These are phyloP conservation scores for Fusarium tanahbumbuense DNA, from an alignment of 2,329 filamentous ascomycete genomes.

Conservation along the genomic window DNA sequence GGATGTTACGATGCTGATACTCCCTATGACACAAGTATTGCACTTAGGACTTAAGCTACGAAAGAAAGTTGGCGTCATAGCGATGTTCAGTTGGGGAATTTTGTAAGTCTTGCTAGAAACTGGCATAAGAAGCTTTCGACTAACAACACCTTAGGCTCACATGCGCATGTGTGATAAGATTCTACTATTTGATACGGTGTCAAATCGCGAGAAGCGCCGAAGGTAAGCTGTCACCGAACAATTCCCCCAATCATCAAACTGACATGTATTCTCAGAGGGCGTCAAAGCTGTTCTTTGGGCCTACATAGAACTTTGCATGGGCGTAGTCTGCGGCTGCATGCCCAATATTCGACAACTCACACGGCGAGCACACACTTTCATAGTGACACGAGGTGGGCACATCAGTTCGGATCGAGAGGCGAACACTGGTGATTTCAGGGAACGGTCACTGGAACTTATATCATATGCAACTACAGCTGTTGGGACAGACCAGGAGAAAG, in stretches of 20 bases:
- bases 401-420: neutral
- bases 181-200: neutral
- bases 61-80: neutral
- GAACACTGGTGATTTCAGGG: neutral
- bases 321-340: neutral
- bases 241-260: too few relatives aligned
- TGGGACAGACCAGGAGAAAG: neutral
- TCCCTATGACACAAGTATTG: neutral
- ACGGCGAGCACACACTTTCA: fast-evolving
- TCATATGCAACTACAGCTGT: neutral
- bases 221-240: neutral
- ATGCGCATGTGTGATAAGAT: neutral
- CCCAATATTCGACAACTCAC: neutral
- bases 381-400: fast-evolving
- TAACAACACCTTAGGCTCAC: neutral
- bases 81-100: slow-evolving; percentile 1
- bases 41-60: neutral
- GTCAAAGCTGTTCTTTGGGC: neutral
- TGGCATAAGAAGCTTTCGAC: too few relatives aligned
- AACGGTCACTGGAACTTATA: neutral
- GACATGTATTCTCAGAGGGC: neutral
- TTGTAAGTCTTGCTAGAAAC: too few relatives aligned
- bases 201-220: neutral
- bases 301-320: neutral
- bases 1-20: neutral